Percentiles rank a stretch among this genome's conserved stretches.
These are phyloP conservation scores for Friedmanniomyces endolithicus DNA, from an alignment of 495 filamentous ascomycete genomes.

Conservation along the genomic window DNA sequence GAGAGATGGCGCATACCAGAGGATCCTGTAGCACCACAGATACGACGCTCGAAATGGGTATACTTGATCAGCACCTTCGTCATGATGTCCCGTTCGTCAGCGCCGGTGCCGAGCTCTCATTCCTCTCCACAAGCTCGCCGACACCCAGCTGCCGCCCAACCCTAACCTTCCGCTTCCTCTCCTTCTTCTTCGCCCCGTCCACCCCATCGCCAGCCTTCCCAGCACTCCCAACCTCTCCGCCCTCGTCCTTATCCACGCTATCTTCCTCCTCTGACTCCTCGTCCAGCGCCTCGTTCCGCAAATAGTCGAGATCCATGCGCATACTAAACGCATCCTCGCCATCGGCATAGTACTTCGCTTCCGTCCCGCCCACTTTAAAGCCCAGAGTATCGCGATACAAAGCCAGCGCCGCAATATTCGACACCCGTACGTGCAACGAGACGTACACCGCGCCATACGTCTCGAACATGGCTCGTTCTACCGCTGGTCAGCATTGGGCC, in stretches of 20 bases:
- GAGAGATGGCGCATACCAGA: too few relatives aligned
- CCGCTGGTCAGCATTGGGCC: background rate
- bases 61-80: background rate
- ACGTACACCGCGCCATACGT: slow-evolving; percentile 84
- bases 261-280: slow-evolving; percentile 41
- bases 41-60: too few relatives aligned
- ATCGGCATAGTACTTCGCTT: slow-evolving; percentile 94
- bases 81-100: background rate
- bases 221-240: slow-evolving; percentile 27
- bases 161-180: slow-evolving; percentile 52
- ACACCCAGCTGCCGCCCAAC: slow-evolving; percentile 71
- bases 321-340: slow-evolving; percentile 94
- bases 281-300: slow-evolving; percentile 37
- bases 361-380: slow-evolving; percentile 81
- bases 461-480: slow-evolving; percentile 94
- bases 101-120: slow-evolving; percentile 3
- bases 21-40: too few relatives aligned
- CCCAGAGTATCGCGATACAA: slow-evolving; percentile 88
- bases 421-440: slow-evolving; percentile 86
- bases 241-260: slow-evolving; percentile 31
- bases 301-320: slow-evolving; percentile 64
- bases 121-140: slow-evolving; percentile 62
- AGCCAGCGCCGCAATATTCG: slow-evolving; percentile 77
- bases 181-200: slow-evolving; percentile 32
- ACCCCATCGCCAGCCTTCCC: slow-evolving; percentile 30